Evolutionary conservation across 2,329 filamentous ascomycete species (phyloP).

Genomic region (Cladorrhinum sp.): DNA sequence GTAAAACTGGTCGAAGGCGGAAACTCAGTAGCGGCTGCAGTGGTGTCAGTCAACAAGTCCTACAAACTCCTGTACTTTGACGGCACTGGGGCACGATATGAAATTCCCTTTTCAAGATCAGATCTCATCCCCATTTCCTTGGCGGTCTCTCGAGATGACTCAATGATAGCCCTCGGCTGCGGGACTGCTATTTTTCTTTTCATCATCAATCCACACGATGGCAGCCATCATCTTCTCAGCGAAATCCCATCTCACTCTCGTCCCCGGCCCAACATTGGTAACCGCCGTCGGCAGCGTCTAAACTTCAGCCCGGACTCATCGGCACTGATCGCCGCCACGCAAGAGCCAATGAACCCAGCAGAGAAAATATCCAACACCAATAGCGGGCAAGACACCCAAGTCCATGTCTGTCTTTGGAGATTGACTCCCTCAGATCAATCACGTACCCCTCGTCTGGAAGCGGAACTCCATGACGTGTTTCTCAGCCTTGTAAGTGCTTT

Average conservation of each 20-base stretch:
- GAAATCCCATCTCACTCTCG: conserved; percentile 1
- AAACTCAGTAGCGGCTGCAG: neutral
- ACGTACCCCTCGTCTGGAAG: neutral
- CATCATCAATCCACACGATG: neutral
- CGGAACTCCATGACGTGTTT: neutral
- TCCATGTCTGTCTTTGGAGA: conserved; percentile 5
- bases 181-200: neutral
- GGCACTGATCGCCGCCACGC: conserved; percentile 1
- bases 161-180: conserved; percentile 4
- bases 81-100: neutral
- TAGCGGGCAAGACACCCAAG: neutral
- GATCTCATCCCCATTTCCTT: conserved; percentile 1
- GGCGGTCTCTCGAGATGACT: conserved; percentile 12
- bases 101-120: neutral
- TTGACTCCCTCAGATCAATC: neutral
- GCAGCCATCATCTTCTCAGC: neutral
- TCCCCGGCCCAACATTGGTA: neutral
- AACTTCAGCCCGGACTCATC: conserved; percentile 11
- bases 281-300: conserved; percentile 1
- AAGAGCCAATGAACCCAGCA: conserved; percentile 1
- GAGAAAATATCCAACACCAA: neutral
- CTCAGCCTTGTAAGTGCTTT: neutral
- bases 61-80: conserved; percentile 8
- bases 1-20: conserved; percentile 1
- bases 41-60: neutral